Percentiles rank a stretch among this genome's conserved stretches.
phyloP scores from a whole-genome alignment of 768 basidiomycete genomes.

The Suillus discolor region DNA sequence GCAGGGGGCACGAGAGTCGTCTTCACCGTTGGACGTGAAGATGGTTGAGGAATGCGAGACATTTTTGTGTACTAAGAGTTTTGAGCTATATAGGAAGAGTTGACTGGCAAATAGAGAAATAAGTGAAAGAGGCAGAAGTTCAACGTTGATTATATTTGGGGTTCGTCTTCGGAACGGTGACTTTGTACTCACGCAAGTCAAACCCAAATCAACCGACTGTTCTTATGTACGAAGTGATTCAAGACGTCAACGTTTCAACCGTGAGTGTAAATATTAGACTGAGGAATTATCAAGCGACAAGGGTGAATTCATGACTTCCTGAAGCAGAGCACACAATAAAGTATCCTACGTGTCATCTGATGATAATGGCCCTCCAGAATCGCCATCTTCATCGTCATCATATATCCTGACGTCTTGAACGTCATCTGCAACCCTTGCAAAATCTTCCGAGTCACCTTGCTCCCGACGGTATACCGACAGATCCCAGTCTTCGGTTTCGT shows the following conservation, averaged over 20 bases:
- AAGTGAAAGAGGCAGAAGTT: not conserved
- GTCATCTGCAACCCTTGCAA: slow-evolving; percentile 19
- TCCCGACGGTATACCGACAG: slow-evolving; percentile 52
- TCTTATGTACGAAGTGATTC: slow-evolving; percentile 2
- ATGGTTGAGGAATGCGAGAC: slow-evolving; percentile 44
- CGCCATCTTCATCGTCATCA: slow-evolving; percentile 14
- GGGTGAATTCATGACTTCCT: slow-evolving; percentile 5
- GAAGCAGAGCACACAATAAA: slow-evolving; percentile 8
- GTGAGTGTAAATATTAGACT: not conserved
- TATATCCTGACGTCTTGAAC: slow-evolving; percentile 22
- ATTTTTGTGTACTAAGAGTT: slow-evolving; percentile 23
- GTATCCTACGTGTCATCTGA: slow-evolving; percentile 3
- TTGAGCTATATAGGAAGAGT: not conserved
- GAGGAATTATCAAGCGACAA: not conserved
- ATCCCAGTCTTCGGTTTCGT: slow-evolving; percentile 53
- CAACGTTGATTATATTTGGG: not conserved
- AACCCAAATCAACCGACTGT: not conserved
- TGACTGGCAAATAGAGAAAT: not conserved
- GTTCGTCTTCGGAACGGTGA: not conserved
- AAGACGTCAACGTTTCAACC: not conserved
- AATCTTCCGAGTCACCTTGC: slow-evolving; percentile 40
- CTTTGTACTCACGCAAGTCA: not conserved
- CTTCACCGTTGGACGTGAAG: slow-evolving; percentile 34
- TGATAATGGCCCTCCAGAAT: slow-evolving; percentile 1
- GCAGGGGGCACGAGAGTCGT: slow-evolving; percentile 28